Evolutionary conservation across 805 yeast genomes (phyloP).

Genomic region (Monosporozyma yasuniensis): DNA sequence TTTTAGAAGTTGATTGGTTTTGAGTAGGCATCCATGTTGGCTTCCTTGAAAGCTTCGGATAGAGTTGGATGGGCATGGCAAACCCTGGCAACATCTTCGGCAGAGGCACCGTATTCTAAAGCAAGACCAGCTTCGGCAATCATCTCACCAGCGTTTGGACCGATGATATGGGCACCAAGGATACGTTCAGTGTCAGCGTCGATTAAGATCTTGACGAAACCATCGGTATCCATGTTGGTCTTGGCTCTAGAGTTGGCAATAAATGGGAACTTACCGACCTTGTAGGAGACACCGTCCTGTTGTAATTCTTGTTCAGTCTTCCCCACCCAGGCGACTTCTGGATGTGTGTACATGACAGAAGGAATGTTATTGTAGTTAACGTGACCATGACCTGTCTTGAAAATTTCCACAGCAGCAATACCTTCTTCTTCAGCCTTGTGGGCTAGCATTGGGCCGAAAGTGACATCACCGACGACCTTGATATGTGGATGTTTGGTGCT

Average conservation of each 20-base stretch:
- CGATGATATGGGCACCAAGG: constrained; percentile 93
- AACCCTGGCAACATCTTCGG: constrained; percentile 94
- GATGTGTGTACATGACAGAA: constrained; percentile 97
- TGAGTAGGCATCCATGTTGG: constrained; percentile 84
- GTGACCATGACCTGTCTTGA: constrained; percentile 91
- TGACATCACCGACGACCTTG: constrained; percentile 96
- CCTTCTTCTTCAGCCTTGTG: constrained; percentile 99
- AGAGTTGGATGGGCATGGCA: constrained; percentile 99
- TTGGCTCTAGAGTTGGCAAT: constrained; percentile 99
- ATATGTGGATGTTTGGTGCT: constrained; percentile 88
- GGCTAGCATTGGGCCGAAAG: constrained; percentile 98
- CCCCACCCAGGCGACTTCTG: constrained; percentile 99
- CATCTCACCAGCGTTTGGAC: constrained; percentile 99
- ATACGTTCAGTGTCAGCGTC: constrained; percentile 97
- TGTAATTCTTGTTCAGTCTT: constrained; percentile 90
- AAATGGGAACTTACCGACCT: constrained; percentile 96
- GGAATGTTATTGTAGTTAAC: constrained; percentile 98
- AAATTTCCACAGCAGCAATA: constrained; percentile 93
- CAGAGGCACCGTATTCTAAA: constrained; percentile 95
- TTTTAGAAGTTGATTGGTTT: constrained; percentile 69
- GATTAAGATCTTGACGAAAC: constrained; percentile 89
- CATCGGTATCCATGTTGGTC: constrained; percentile 94
- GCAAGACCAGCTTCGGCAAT: constrained; percentile 98
- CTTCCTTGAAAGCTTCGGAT: constrained; percentile 97
- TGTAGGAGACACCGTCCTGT: constrained; percentile 84